Evolutionary conservation across 177 flowering plant species (phyloP), one percentile per base, ranked within the genome.

Genomic region (Vitis hybrid): DNA sequence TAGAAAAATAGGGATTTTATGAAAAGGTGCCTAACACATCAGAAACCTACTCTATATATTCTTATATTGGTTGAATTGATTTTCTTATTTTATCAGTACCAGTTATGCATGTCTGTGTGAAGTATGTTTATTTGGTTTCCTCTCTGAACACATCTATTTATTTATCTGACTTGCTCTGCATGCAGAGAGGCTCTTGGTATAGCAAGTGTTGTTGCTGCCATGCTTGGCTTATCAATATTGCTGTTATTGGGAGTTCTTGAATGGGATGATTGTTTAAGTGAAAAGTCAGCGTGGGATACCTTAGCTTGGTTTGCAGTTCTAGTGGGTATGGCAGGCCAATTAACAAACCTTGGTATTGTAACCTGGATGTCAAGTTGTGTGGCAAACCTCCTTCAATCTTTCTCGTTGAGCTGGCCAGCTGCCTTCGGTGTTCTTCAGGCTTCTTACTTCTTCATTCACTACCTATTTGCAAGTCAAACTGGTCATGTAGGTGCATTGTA

Each of bases 231-330:
- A 53, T 93, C 95, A n/a, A 75, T 91, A 50, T 95, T 94, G 53
- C 80, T 94, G 34, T 55, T 91, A 64, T 63, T 82, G 57, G 99
- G 99, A 50, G 98, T 94, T 26, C 87, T 94, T 62, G 83, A 87
- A 45, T 94, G 99, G 99, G 90, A 88, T 69, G 99, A 94, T 67
- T 94, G 99, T 84, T 76, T 94, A 59, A 81, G 84, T 66, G 99
- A 94, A 78, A 93, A 91, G 63, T 87, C 93, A 18, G 97, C 97
- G 57, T 94, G 98, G 97, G 97, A 94, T 77, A 90, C 98, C 6
- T 73, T 93, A 68, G 86, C 85, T 59, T 79, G 82, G 99, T 94
- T 94, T 77, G 96, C 95, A 5, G 95, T 93, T 71, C 76, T 94
- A 22, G 93, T 94, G 31, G 99, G 98, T 50, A 91, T 94, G 98